phyloP scores from a whole-genome alignment of 169 alveolate genomes.

The Eimeria maxima region DNA sequence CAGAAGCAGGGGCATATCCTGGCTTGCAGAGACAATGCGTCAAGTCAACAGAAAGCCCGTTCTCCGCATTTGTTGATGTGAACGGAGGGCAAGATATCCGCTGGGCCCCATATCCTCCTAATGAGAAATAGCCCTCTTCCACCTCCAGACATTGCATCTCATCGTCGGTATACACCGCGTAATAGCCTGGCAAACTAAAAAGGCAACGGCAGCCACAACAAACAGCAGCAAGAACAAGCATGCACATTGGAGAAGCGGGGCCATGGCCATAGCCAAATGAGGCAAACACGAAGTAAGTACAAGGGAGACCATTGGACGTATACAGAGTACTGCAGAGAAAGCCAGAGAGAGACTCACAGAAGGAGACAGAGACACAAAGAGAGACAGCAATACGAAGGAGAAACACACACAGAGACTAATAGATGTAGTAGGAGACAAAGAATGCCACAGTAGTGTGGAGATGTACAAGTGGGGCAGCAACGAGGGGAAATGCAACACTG shows the following conservation, averaged over 20 bases:
- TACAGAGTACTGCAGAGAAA: neutral
- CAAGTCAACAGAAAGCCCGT: slow-evolving; percentile 1
- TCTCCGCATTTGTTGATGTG: slow-evolving; percentile 56
- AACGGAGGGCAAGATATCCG: slow-evolving; percentile 72
- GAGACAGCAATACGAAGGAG: neutral
- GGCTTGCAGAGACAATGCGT: slow-evolving; percentile 75
- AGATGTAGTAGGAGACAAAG: neutral
- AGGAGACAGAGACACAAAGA: neutral
- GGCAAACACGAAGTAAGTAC: too few species aligned
- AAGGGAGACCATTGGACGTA: too few species aligned
- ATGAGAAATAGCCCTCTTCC: slow-evolving; percentile 77
- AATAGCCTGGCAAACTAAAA: slow-evolving; percentile 77
- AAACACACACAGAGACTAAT: neutral
- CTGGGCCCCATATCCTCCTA: slow-evolving; percentile 73
- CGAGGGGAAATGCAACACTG: too few species aligned
- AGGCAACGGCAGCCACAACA: neutral
- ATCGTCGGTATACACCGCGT: slow-evolving; percentile 61
- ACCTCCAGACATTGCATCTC: slow-evolving; percentile 52
- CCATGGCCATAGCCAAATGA: too few species aligned
- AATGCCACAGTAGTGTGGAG: neutral
- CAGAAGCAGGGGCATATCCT: slow-evolving; percentile 62
- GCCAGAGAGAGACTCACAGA: neutral
- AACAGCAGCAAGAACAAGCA: neutral
- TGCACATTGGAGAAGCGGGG: neutral
- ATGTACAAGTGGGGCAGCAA: too few species aligned